Evolutionary conservation across 768 basidiomycete genomes (phyloP), one percentile per base, ranked within the genome.

Genomic region (Ramaria sp.): DNA sequence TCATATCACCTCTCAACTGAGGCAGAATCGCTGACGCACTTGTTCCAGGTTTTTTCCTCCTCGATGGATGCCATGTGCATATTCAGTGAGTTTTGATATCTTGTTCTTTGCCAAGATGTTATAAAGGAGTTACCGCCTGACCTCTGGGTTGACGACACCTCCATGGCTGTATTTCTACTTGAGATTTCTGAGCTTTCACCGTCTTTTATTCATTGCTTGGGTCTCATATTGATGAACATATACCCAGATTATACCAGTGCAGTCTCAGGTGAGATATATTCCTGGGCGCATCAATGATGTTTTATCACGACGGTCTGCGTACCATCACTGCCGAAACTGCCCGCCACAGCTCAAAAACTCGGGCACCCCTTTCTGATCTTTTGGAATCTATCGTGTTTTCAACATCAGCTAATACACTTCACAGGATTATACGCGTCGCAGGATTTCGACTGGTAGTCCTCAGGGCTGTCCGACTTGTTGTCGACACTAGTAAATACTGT

Each of bases 281-380:
- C 37, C 49, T 37, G 15, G 36, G 44, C 22, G 55, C 53, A 13
- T 34, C 32, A 13, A 81, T 83, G 83, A 86, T 87, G 84, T 67
- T 48, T 70, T 74, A 81, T 82, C 85, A 88, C 87, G 87, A 89
- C 87, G 87, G 87, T 89, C 87, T 88, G 86, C 87, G 87, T 88
- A 89, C 63, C 55, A 67, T 66, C 60, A 56, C 69, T 88, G 85
- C 82, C 87, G 87, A 89, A 89, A 85, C 65, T 79, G 87, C 87
- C 87, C 86, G 87, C 82, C 82, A 86, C 81, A 89, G 87, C 87
- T 89, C 87, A 88, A 75, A 59, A 63, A 63, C 67, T 79, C 84
- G 87, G 87, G 85, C 85, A 84, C 72, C 80, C 85, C 81, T 70
- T 59, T 76, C 85, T 87, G 84, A 87, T 71, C 52, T 58, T 61